Evolutionary conservation across 2,329 filamentous ascomycete genomes (phyloP).

Genomic region (Microsporum ferrugineum): DNA sequence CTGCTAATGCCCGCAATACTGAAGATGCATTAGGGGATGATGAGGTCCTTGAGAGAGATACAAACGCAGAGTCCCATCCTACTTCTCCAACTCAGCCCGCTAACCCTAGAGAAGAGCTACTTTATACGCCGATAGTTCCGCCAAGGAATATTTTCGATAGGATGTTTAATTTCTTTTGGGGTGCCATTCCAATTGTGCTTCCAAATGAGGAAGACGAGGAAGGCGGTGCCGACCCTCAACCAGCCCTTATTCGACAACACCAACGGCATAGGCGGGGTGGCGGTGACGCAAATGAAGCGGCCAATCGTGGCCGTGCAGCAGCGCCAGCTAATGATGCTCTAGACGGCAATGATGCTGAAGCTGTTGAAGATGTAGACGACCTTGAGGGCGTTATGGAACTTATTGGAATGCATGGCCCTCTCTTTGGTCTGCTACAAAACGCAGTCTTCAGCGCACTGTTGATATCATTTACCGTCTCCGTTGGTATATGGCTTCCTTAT

Average conservation of each 20-base stretch:
- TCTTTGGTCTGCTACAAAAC: constrained; percentile 84
- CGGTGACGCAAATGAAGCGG: constrained; percentile 26
- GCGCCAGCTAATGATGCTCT: constrained; percentile 54
- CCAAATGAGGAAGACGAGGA: constrained; percentile 29
- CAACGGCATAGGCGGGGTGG: constrained; percentile 11
- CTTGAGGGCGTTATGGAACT: constrained; percentile 93
- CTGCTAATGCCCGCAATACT: background rate
- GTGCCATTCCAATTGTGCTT: constrained; percentile 23
- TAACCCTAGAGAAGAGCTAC: background rate
- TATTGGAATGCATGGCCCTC: constrained; percentile 87
- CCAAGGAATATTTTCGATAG: constrained; percentile 19
- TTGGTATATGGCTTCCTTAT: constrained; percentile 84
- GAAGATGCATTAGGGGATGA: background rate
- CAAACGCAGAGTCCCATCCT: background rate
- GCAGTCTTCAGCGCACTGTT: constrained; percentile 87
- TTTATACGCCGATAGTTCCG: background rate
- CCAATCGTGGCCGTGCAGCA: constrained; percentile 8
- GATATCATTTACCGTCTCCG: constrained; percentile 72
- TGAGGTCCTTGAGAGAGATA: background rate
- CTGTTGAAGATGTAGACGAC: constrained; percentile 68
- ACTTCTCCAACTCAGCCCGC: background rate
- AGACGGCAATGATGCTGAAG: constrained; percentile 51
- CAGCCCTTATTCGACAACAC: constrained; percentile 21
- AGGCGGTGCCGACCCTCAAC: constrained; percentile 33
- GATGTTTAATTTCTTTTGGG: constrained; percentile 37